Percentiles rank a stretch among this genome's conserved stretches.
Evolutionary conservation across 148 eudicot genomes (phyloP).

Genomic region (Diospyros kaki): DNA sequence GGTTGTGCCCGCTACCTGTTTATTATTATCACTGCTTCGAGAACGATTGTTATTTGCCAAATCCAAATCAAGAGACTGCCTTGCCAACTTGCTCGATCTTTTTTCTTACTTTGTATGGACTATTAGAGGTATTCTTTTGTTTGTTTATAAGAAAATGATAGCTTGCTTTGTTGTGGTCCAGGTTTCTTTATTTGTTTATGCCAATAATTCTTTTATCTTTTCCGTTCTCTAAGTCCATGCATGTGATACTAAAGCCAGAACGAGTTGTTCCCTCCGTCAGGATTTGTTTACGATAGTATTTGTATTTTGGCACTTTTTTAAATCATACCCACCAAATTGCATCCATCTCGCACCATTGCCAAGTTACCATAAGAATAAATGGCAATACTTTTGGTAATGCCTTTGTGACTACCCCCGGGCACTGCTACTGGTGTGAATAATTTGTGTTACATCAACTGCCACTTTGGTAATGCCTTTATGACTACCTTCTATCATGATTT

Average conservation of each 20-base stretch:
- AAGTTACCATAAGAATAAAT: background rate
- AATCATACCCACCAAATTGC: too few species aligned
- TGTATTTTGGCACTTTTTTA: too few species aligned
- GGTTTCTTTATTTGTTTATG: too few species aligned
- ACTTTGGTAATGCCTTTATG: background rate
- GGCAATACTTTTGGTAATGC: background rate
- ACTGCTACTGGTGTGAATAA: background rate
- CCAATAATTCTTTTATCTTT: too few species aligned
- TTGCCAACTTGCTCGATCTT: background rate
- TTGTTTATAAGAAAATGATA: too few species aligned
- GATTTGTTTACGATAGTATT: too few species aligned
- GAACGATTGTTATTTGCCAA: background rate
- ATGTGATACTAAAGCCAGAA: too few species aligned
- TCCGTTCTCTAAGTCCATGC: too few species aligned
- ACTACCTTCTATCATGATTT: background rate
- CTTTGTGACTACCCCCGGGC: background rate
- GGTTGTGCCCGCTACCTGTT: background rate
- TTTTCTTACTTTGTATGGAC: background rate
- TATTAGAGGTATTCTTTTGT: too few species aligned
- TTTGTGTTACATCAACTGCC: slow-evolving; percentile 1
- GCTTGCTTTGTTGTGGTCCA: too few species aligned
- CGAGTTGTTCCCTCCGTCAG: too few species aligned
- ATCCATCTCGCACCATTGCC: too few species aligned
- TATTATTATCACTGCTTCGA: background rate
- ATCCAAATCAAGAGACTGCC: background rate